These are phyloP conservation scores for Raffaelea deltoideospora DNA, from an alignment of 2,329 filamentous ascomycete genomes.

Conservation along the genomic window DNA sequence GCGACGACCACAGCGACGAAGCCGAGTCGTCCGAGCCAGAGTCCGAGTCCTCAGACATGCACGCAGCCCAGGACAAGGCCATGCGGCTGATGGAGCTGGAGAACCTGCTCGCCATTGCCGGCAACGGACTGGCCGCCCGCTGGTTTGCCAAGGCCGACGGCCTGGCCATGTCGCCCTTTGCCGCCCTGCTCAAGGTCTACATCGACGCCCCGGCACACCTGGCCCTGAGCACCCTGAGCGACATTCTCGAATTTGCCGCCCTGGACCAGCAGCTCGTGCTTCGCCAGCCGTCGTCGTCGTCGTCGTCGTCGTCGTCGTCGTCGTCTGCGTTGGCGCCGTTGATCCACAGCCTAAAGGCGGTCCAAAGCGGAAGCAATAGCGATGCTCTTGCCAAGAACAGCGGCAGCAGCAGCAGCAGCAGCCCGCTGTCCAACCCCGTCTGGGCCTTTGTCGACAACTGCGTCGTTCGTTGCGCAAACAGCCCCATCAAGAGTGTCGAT, in stretches of 20 bases:
- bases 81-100: constrained; percentile 61
- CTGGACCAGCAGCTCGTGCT: constrained; percentile 45
- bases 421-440: constrained; percentile 24
- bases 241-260: constrained; percentile 44
- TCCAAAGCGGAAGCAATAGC: constrained; percentile 20
- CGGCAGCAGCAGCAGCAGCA: constrained; percentile 15
- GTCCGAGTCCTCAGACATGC: too few species aligned
- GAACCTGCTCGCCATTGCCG: constrained; percentile 66
- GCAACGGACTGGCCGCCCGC: constrained; percentile 67
- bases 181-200: constrained; percentile 49
- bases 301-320: too few species aligned
- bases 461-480: constrained; percentile 55
- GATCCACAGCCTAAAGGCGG: background rate
- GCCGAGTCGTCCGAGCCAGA: constrained; percentile 28
- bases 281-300: too few species aligned
- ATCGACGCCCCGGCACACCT: constrained; percentile 31
- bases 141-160: constrained; percentile 71
- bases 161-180: constrained; percentile 52
- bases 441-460: constrained; percentile 75
- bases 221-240: constrained; percentile 33
- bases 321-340: constrained; percentile 1
- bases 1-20: constrained; percentile 27
- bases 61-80: too few species aligned
- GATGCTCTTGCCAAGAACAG: constrained; percentile 27
- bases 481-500: constrained; percentile 74